Conservation (phyloP, 2,329 filamentous ascomycete species). For the Pseudogymnoascus sp. region DNA sequence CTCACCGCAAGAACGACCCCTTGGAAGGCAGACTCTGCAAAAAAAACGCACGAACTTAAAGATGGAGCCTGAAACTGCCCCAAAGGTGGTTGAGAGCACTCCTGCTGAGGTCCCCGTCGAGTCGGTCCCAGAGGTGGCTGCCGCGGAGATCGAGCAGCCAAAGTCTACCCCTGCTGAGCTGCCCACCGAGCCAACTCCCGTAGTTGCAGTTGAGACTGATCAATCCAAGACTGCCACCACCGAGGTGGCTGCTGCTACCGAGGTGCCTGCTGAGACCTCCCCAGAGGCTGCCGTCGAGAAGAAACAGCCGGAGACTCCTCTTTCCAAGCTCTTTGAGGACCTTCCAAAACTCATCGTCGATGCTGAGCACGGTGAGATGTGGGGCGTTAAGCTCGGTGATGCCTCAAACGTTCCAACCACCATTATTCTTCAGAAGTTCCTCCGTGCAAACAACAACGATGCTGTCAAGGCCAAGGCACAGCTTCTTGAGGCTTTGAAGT, state of each 20-base stretch:
- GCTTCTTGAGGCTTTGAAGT: slow-evolving; percentile 69
- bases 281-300: background rate
- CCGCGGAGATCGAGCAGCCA: background rate
- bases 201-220: background rate
- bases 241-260: background rate
- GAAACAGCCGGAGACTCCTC: slow-evolving; percentile 22
- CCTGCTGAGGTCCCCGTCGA: background rate
- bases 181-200: background rate
- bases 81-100: background rate
- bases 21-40: background rate
- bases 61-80: background rate
- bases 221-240: background rate
- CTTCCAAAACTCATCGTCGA: slow-evolving; percentile 50
- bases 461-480: slow-evolving; percentile 67
- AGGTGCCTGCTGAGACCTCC: background rate
- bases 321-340: slow-evolving; percentile 49
- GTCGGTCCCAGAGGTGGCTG: background rate
- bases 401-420: slow-evolving; percentile 61
- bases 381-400: slow-evolving; percentile 61
- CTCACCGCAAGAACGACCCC: background rate
- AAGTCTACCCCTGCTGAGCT: background rate
- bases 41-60: slow-evolving; percentile 4
- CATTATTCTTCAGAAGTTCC: slow-evolving; percentile 85
- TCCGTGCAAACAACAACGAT: slow-evolving; percentile 80
- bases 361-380: slow-evolving; percentile 68